Evolutionary conservation across 768 basidiomycete genomes (phyloP).

Genomic region (Cystofilobasidium macerans): DNA sequence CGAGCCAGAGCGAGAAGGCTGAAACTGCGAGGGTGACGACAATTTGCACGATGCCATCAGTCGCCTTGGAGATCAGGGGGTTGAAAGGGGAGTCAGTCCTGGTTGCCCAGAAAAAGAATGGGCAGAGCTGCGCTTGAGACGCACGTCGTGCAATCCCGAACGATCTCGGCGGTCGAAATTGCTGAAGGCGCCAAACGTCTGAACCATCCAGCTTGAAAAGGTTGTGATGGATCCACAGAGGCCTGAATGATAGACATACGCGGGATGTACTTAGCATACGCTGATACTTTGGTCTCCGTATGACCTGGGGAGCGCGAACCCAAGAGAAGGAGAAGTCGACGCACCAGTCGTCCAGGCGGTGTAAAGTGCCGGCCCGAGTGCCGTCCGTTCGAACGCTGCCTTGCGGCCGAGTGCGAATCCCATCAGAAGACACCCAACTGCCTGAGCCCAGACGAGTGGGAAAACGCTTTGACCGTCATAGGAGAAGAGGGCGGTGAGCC

Average conservation of each 20-base stretch:
- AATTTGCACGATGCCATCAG: conserved; percentile 74
- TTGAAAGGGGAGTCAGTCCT: not conserved
- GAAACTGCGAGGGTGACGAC: conserved; percentile 67
- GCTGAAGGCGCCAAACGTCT: conserved; percentile 73
- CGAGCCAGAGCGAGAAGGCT: conserved; percentile 64
- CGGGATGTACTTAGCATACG: not conserved
- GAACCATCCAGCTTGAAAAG: conserved; percentile 89
- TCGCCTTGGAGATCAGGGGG: conserved; percentile 46
- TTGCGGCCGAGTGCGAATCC: conserved; percentile 63
- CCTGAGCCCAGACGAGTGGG: conserved; percentile 72
- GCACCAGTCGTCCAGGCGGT: conserved; percentile 17
- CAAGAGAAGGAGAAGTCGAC: not conserved
- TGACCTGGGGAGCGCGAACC: not conserved
- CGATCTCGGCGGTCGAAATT: conserved; percentile 45
- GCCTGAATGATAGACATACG: conserved; percentile 49
- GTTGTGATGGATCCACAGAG: conserved; percentile 92
- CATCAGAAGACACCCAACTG: conserved; percentile 82
- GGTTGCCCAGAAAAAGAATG: not conserved
- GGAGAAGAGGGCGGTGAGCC: conserved; percentile 22
- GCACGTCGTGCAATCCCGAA: conserved; percentile 58
- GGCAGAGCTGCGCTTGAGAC: conserved; percentile 32
- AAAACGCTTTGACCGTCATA: conserved; percentile 58
- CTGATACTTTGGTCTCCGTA: too few species aligned
- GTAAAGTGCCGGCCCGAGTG: conserved; percentile 26
- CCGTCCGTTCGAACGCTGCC: conserved; percentile 65